These are phyloP conservation scores for Plenodomus lindquistii DNA, from an alignment of 2,329 filamentous ascomycete species.

Conservation along the genomic window DNA sequence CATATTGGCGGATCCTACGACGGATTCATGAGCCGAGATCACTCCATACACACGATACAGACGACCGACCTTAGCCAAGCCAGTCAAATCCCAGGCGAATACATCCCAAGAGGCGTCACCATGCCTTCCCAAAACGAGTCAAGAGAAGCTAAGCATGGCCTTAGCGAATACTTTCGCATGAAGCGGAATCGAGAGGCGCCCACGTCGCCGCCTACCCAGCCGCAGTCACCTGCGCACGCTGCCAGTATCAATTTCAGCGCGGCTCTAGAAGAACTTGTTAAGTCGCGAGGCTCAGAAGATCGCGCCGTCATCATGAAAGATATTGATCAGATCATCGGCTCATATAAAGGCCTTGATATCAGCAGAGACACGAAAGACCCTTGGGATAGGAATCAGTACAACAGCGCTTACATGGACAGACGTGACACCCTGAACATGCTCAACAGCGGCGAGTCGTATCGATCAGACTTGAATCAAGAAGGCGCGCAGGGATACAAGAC, in stretches of 20 bases:
- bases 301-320: constrained; percentile 33
- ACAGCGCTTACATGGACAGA: constrained; percentile 6
- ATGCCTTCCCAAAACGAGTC: constrained; percentile 13
- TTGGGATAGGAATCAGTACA: constrained; percentile 4
- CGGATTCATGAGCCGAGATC: constrained; percentile 2
- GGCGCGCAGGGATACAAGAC: not conserved
- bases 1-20: constrained; percentile 13
- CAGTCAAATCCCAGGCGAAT: constrained; percentile 14
- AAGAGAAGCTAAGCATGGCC: constrained; percentile 18
- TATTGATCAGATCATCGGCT: constrained; percentile 39
- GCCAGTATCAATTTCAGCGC: constrained; percentile 21
- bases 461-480: not conserved
- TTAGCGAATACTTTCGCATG: constrained; percentile 29
- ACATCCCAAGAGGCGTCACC: constrained; percentile 25
- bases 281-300: constrained; percentile 21
- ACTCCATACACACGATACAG: constrained; percentile 20
- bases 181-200: constrained; percentile 18
- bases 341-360: constrained; percentile 30
- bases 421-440: constrained; percentile 28
- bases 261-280: constrained; percentile 27
- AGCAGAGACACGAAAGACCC: constrained; percentile 1
- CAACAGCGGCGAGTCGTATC: constrained; percentile 12
- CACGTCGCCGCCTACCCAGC: constrained; percentile 3
- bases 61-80: constrained; percentile 9
- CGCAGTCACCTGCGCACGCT: constrained; percentile 4